Conservation (phyloP, 495 filamentous ascomycete species). For the Penicillium angulare region DNA sequence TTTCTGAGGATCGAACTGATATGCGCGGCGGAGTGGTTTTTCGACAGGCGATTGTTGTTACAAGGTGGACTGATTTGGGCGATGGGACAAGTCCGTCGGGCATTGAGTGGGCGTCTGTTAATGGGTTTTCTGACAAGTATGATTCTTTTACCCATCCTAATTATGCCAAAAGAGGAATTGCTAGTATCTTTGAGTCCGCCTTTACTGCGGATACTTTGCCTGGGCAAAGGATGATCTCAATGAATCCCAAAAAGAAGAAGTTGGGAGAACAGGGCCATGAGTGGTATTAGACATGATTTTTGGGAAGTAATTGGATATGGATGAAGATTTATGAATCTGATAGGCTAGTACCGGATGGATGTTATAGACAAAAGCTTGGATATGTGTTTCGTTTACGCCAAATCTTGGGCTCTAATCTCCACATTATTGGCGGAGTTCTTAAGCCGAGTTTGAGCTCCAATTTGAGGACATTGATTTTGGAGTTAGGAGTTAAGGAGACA, state of each 20-base stretch:
- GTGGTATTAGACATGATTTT: too few relatives aligned
- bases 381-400: too few relatives aligned
- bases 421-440: too few relatives aligned
- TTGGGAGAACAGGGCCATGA: conserved; percentile 43
- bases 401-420: too few relatives aligned
- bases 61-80: conserved; percentile 59
- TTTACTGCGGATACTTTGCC: conserved; percentile 53
- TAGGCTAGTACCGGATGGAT: too few relatives aligned
- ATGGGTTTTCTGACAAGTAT: conserved; percentile 42
- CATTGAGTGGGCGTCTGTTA: conserved; percentile 51
- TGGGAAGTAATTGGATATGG: too few relatives aligned
- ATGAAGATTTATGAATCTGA: too few relatives aligned
- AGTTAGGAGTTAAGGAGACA: too few relatives aligned
- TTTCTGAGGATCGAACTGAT: conserved; percentile 47
- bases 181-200: conserved; percentile 55
- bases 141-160: conserved; percentile 42
- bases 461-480: too few relatives aligned
- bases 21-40: conserved; percentile 31
- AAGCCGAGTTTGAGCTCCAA: too few relatives aligned
- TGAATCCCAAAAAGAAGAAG: conserved; percentile 52
- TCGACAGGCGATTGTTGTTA: conserved; percentile 58
- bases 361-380: too few relatives aligned
- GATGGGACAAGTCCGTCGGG: conserved; percentile 44
- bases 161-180: conserved; percentile 52
- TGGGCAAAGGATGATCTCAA: conserved; percentile 52